Conservation (phyloP, 2,329 filamentous ascomycete genomes). For the Monilinia laxa region DNA sequence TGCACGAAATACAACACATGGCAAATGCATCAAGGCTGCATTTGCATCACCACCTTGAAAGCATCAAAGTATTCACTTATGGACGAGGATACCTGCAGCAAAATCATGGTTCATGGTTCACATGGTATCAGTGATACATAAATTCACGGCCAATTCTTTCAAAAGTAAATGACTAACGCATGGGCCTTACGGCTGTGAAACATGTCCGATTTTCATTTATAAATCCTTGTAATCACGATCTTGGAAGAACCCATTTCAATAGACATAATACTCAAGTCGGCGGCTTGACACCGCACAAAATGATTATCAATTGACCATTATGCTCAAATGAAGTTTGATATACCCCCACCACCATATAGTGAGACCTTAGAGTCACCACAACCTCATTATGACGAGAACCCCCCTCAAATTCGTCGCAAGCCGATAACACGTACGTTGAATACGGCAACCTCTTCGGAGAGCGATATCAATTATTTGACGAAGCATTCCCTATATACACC, state of each 20-base stretch:
- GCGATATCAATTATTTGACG: background rate
- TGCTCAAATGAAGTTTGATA: constrained; percentile 14
- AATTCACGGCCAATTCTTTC: background rate
- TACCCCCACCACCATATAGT: constrained; percentile 19
- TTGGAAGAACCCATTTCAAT: constrained; percentile 6
- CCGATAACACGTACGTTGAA: background rate
- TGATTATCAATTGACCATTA: background rate
- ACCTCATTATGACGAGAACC: background rate
- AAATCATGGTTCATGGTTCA: background rate
- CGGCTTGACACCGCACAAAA: background rate
- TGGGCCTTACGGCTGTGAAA: background rate
- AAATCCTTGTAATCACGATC: background rate
- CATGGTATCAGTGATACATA: background rate
- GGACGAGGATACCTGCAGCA: background rate
- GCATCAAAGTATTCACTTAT: background rate
- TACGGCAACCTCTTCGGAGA: background rate
- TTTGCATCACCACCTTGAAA: background rate
- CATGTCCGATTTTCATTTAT: constrained; percentile 1
- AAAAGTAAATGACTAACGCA: background rate
- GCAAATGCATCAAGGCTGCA: background rate
- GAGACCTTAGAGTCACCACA: background rate
- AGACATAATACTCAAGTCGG: background rate
- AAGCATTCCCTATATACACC: background rate
- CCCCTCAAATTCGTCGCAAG: constrained; percentile 17
- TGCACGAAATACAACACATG: background rate